These are phyloP conservation scores for Candida dajiaensis DNA, from an alignment of 805 yeast species.

Conservation along the genomic window DNA sequence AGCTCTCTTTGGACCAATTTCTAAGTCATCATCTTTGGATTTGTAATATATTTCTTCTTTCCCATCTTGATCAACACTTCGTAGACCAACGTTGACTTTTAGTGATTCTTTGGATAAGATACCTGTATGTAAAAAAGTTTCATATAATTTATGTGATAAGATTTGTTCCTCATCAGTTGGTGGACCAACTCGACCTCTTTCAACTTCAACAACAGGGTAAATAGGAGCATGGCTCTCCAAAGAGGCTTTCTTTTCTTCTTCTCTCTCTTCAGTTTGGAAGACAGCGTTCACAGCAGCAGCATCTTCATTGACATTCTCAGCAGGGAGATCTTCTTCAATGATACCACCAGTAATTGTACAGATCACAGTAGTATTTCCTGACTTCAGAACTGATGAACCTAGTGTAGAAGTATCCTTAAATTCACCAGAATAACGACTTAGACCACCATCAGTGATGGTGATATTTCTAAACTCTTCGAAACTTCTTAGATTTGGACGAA, in stretches of 20 bases:
- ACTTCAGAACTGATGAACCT: constrained; percentile 64
- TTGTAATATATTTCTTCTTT: constrained; percentile 40
- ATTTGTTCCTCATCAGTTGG: constrained; percentile 86
- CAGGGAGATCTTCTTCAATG: constrained; percentile 45
- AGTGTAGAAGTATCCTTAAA: constrained; percentile 33
- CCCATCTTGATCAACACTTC: constrained; percentile 48
- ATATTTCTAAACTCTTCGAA: constrained; percentile 68
- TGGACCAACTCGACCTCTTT: constrained; percentile 70
- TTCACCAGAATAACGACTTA: constrained; percentile 32
- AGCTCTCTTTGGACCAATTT: constrained; percentile 34
- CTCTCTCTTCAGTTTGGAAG: constrained; percentile 30
- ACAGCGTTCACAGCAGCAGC: constrained; percentile 27
- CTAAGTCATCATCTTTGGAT: constrained; percentile 37
- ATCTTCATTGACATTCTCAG: constrained; percentile 36
- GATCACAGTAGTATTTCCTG: constrained; percentile 69
- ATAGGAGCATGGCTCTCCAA: constrained; percentile 35
- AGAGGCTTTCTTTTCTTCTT: constrained; percentile 21
- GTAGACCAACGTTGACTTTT: constrained; percentile 48
- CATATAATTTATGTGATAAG: constrained; percentile 58
- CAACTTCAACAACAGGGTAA: constrained; percentile 71
- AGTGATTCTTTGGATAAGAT: constrained; percentile 46
- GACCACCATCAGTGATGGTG: constrained; percentile 32
- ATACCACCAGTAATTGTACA: constrained; percentile 68
- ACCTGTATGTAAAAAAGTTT: constrained; percentile 51
- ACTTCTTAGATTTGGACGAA: constrained; percentile 69